Evolutionary conservation across 2,329 filamentous ascomycete species (phyloP).

Genomic region (Colletotrichum sp.): DNA sequence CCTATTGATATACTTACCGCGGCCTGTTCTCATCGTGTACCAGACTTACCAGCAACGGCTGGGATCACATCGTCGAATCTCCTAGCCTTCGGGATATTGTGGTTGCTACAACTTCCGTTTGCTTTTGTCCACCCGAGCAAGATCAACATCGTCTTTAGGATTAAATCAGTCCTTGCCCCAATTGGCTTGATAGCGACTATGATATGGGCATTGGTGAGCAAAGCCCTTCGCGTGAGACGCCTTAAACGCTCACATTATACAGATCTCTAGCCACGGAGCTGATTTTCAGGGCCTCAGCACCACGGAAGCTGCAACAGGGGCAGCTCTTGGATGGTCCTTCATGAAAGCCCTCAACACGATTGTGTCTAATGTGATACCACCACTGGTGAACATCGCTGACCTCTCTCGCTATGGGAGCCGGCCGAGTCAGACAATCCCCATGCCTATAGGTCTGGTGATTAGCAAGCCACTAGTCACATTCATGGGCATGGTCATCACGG

Average conservation of each 20-base stretch:
- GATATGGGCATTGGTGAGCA: neutral
- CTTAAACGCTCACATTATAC: neutral
- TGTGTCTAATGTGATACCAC: neutral
- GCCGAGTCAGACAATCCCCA: neutral
- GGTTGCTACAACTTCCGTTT: neutral
- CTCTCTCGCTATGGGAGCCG: neutral
- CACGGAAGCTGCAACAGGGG: neutral
- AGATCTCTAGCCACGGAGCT: neutral
- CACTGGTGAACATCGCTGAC: neutral
- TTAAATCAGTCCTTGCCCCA: neutral
- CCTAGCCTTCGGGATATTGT: neutral
- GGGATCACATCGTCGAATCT: neutral
- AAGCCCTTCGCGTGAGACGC: too few relatives aligned
- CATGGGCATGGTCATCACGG: neutral
- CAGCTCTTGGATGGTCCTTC: neutral
- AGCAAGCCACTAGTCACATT: neutral
- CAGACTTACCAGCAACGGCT: neutral
- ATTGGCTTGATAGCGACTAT: neutral
- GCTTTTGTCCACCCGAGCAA: neutral
- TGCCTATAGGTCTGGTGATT: conserved; percentile 5
- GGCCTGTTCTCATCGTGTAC: neutral
- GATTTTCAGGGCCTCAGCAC: neutral
- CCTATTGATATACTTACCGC: neutral
- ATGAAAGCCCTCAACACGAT: neutral
- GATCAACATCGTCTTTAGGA: neutral